Base-by-base conservation (phyloP, 2,329 filamentous ascomycete genomes). In the Cordyceps fumosorosea region DNA sequence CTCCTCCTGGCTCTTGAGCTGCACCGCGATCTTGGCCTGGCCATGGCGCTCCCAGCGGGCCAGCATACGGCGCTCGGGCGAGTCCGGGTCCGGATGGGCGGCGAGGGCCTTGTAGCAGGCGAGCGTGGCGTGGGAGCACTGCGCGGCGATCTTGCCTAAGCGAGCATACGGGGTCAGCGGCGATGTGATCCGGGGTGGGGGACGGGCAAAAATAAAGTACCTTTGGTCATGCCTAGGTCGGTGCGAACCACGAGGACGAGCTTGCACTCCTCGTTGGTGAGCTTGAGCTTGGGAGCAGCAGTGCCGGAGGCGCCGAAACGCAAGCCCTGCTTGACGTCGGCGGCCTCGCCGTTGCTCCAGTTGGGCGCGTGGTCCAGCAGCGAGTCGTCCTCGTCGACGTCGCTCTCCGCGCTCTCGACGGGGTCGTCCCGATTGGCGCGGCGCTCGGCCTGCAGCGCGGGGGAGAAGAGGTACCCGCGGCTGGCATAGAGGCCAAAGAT, bases 151-250 rank as follows among this genome's bases (percentile, higher is more conserved):
- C 82, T 99, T 99, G 70, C 93, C 93, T 96, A 37, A 37, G 22
- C 7, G 53, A 16, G 29, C n/a, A 12, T 40, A 5, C 18, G 20
- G 26, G 26, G 54, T 64, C 48, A 61, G 53, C 58, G 34, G 11
- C 11, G 34, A 37, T 37, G 34, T 20, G 18, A 42, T 14, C 26
- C 14, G 14, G 40, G 18, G 12, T 42, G 18, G 14, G 6, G 40
- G 14, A 42, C 14, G 40, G 40, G 16, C 3, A 29, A 16, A 26
- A n/a, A 53, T 6, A 29, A n/a, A 1, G 20, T 79, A 95, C 93
- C 93, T 78, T 96, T 98, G 11, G 90, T 95, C 95, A 99, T 99
- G 69, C 93, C 93, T 69, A 99, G 76, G 77, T 99, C 95, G 20
- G 91, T 96, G 72, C 95, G 81, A 61, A 98, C 93, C 4, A 96